Conservation (phyloP, 345 rosid genomes). For the Gossypium thurberi region DNA sequence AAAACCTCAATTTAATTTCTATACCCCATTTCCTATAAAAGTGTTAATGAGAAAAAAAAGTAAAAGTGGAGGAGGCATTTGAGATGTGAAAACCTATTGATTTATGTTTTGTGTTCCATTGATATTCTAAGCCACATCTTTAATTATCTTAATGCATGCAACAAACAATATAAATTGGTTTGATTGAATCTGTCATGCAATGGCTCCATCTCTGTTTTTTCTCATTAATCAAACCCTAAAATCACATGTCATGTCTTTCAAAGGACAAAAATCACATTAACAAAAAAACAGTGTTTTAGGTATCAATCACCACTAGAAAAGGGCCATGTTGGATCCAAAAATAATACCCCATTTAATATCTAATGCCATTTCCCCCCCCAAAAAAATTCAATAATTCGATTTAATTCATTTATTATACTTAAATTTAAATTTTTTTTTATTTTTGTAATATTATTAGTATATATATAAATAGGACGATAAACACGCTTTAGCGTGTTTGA, state of each 20-base stretch:
- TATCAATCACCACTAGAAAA: not conserved
- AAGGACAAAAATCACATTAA: not conserved
- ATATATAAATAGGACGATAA: no score
- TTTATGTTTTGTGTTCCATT: not conserved
- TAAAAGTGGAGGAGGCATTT: not conserved
- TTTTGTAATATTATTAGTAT: no score
- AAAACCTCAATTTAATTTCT: no score
- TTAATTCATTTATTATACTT: not conserved
- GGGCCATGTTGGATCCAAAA: not conserved
- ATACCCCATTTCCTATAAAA: not conserved
- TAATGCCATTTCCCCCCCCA: not conserved
- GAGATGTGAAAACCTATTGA: not conserved
- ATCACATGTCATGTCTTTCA: constrained; percentile 1
- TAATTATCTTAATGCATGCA: not conserved
- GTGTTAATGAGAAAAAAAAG: not conserved
- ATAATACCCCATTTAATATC: not conserved
- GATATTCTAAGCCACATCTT: not conserved
- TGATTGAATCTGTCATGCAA: not conserved
- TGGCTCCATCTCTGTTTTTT: not conserved
- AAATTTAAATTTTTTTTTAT: no score
- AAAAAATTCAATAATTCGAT: no score
- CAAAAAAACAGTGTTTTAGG: not conserved
- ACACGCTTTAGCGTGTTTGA: accelerated
- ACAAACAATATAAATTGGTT: not conserved
- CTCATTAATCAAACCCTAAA: not conserved